phyloP scores from a whole-genome alignment of 441 rosid genomes.

The Omphalea diandra region DNA sequence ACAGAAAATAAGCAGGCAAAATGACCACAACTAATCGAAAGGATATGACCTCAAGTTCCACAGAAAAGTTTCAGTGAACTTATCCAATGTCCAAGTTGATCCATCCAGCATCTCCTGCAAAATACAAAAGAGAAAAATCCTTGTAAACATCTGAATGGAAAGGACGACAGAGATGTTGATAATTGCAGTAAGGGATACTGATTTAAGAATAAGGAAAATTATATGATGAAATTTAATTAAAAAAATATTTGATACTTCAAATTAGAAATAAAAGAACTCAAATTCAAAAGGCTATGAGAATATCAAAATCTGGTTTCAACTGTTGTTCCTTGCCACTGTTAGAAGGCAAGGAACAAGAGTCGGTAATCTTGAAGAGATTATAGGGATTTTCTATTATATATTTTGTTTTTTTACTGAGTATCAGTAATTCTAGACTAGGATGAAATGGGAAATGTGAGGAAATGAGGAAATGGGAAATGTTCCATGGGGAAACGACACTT shows the following conservation, averaged over 20 bases:
- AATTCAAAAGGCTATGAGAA: neutral
- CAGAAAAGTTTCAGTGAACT: slow-evolving; percentile 53
- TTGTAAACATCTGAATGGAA: neutral
- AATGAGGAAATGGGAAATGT: too few species aligned
- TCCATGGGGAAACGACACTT: too few species aligned
- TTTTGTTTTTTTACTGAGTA: too few species aligned
- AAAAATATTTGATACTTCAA: neutral
- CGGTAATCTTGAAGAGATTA: too few species aligned
- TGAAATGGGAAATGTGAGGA: too few species aligned
- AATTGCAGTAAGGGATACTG: neutral
- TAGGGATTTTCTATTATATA: too few species aligned
- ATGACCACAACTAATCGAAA: slow-evolving; percentile 31
- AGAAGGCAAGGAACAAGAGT: too few species aligned
- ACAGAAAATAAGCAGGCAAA: slow-evolving; percentile 12
- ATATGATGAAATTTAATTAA: neutral
- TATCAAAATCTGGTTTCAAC: neutral
- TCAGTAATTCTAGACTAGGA: too few species aligned
- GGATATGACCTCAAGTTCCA: slow-evolving; percentile 81
- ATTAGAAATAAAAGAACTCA: too few species aligned
- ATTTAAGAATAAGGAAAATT: neutral
- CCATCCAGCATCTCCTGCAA: slow-evolving; percentile 47
- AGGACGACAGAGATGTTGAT: neutral
- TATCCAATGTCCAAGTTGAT: slow-evolving; percentile 64
- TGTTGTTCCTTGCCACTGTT: neutral
- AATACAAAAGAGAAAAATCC: slow-evolving; percentile 2